Conservation (phyloP, 257 asterid genomes). For the Jaltomata sinuosa region DNA sequence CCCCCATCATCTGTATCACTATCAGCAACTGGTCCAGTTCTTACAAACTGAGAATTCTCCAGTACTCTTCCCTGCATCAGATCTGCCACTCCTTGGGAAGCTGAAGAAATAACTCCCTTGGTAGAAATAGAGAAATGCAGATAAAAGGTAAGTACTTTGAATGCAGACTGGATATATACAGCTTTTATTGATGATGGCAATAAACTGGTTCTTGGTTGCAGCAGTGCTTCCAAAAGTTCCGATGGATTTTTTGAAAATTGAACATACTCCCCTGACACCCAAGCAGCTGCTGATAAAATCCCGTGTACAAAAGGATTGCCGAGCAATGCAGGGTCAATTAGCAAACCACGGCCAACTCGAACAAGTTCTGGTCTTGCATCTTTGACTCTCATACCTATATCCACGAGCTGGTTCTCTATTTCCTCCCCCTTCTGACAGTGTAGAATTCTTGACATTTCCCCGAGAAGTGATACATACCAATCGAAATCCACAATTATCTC, state of each 20-base stretch:
- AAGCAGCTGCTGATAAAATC: slow-evolving; percentile 81
- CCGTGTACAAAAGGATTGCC: slow-evolving; percentile 64
- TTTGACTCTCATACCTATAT: slow-evolving; percentile 89
- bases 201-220: slow-evolving; percentile 80
- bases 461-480: slow-evolving; percentile 81
- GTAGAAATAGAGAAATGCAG: slow-evolving; percentile 39
- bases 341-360: slow-evolving; percentile 67
- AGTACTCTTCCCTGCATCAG: slow-evolving; percentile 12
- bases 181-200: slow-evolving; percentile 68
- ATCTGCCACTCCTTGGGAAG: slow-evolving; percentile 21
- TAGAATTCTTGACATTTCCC: slow-evolving; percentile 83
- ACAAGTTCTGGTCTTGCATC: slow-evolving; percentile 88
- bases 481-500: slow-evolving; percentile 78
- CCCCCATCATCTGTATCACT: slow-evolving; percentile 33
- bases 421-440: slow-evolving; percentile 83
- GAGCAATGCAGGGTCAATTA: slow-evolving; percentile 93
- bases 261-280: slow-evolving; percentile 88
- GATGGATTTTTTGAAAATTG: slow-evolving; percentile 72
- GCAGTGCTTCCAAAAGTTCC: slow-evolving; percentile 81
- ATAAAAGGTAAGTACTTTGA: slow-evolving; percentile 70
- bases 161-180: slow-evolving; percentile 71
- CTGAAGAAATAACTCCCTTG: slow-evolving; percentile 24
- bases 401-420: slow-evolving; percentile 73
- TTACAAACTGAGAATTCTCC: slow-evolving; percentile 21
- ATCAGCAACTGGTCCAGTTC: slow-evolving; percentile 24